A percentile compares a stretch with the other conserved stretches of the same genome.
Conservation (phyloP, 306 rosid species). For the Acmispon strigosus region DNA sequence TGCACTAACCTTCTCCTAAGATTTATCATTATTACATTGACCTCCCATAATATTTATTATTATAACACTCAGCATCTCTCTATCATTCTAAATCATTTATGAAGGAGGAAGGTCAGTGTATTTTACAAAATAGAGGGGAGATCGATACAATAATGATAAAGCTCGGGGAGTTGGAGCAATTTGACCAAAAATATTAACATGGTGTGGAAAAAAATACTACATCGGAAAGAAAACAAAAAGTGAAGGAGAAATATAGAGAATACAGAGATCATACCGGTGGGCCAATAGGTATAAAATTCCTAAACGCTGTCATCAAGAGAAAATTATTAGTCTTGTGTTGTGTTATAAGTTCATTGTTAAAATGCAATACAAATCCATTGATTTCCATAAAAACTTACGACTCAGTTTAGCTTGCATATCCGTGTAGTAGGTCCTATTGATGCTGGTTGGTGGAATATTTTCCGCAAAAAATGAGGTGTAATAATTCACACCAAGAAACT, state of each 20-base stretch:
- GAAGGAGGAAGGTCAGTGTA: too few species aligned
- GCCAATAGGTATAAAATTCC: conserved; percentile 3
- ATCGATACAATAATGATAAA: too few species aligned
- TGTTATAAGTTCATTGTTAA: neutral
- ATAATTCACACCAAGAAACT: conserved; percentile 66
- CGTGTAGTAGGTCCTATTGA: conserved; percentile 23
- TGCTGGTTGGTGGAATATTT: neutral
- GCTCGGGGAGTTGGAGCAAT: too few species aligned
- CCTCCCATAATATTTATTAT: too few species aligned
- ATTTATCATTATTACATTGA: too few species aligned
- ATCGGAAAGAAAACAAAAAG: neutral
- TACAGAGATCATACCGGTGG: neutral
- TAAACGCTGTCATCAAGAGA: conserved; percentile 1
- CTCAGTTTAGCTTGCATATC: conserved; percentile 27
- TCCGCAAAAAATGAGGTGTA: conserved; percentile 42
- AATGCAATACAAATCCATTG: neutral
- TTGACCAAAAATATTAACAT: too few species aligned
- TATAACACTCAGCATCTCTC: too few species aligned
- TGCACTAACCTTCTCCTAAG: too few species aligned
- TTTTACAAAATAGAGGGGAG: too few species aligned
- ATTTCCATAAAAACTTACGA: conserved; percentile 20
- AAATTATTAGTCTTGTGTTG: neutral
- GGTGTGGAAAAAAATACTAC: too few species aligned
- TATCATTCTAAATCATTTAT: too few species aligned
- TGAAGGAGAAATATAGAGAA: too few species aligned